Evolutionary conservation across 2,329 filamentous ascomycete genomes (phyloP).

Genomic region (Fusarium sterilihyphosum): DNA sequence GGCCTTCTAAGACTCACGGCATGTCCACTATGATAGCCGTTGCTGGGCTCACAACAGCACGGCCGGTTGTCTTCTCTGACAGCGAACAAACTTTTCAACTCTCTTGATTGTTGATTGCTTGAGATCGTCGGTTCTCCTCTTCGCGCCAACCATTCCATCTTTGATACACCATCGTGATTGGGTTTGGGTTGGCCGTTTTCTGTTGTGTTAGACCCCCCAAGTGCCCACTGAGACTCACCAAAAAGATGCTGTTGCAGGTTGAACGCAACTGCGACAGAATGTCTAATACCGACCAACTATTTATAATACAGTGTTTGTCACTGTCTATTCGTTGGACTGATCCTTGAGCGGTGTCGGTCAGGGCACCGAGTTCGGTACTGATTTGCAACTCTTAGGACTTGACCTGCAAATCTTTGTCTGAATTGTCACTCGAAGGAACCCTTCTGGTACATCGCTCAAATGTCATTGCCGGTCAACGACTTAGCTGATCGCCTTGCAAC

Average conservation of each 20-base stretch:
- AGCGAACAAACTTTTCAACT: conserved; percentile 9
- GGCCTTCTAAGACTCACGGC: conserved; percentile 14
- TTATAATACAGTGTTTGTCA: conserved; percentile 25
- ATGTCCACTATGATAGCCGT: conserved; percentile 7
- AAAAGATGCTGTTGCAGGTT: conserved; percentile 30
- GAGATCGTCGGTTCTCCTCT: conserved; percentile 13
- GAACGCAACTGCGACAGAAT: conserved; percentile 22
- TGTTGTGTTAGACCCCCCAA: conserved; percentile 19
- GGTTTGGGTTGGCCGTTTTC: conserved; percentile 3
- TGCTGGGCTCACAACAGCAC: conserved; percentile 10
- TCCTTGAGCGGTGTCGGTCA: conserved; percentile 34
- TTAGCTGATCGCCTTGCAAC: conserved; percentile 11
- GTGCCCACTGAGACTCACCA: neutral
- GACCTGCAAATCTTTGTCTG: conserved; percentile 29
- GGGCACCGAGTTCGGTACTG: conserved; percentile 24
- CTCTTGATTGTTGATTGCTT: neutral
- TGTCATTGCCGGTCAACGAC: conserved; percentile 11
- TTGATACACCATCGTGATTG: conserved; percentile 17
- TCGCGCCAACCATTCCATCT: conserved; percentile 6
- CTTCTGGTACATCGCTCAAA: conserved; percentile 10
- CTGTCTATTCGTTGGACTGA: conserved; percentile 11
- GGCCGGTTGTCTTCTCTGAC: neutral
- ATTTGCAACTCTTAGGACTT: conserved; percentile 26
- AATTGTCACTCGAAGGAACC: conserved; percentile 19
- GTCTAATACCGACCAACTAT: neutral